Percentiles rank a stretch among this genome's conserved stretches.
Conservation (phyloP, 192 early-diverging fungal genomes). For the Coemansia sp. region DNA sequence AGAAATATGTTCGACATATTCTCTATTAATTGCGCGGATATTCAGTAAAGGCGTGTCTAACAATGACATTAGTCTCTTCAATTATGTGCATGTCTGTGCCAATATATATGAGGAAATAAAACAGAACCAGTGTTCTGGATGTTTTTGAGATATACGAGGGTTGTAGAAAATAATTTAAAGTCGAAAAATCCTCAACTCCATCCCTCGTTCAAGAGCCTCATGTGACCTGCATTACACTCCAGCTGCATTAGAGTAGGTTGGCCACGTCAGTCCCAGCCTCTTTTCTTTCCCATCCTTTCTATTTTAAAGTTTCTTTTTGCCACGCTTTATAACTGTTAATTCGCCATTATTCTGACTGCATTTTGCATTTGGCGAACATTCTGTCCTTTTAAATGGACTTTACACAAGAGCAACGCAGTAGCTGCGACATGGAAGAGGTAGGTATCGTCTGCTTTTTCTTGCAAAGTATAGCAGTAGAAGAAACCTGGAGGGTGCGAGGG, state of each 20-base stretch:
- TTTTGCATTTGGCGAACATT: not conserved
- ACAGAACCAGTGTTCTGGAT: not conserved
- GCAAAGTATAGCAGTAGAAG: not conserved
- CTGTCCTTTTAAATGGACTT: not conserved
- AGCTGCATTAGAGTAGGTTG: not conserved
- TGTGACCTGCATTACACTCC: not conserved
- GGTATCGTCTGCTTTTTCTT: constrained; percentile 1
- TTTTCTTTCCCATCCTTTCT: not conserved
- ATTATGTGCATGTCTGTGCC: not conserved
- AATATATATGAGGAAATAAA: not conserved
- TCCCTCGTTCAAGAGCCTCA: not conserved
- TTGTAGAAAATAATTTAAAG: not conserved
- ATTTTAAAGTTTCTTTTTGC: not conserved
- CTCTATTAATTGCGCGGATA: too few species aligned
- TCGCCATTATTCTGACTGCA: not conserved
- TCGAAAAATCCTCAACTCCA: not conserved
- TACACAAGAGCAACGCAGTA: constrained; percentile 4
- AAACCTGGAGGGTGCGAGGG: not conserved
- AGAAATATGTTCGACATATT: too few species aligned
- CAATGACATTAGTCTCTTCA: not conserved
- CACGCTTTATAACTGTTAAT: not conserved
- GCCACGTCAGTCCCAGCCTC: not conserved
- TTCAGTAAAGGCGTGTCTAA: too few species aligned
- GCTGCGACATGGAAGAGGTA: constrained; percentile 36
- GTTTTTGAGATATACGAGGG: not conserved